Evolutionary conservation across 2,329 filamentous ascomycete genomes (phyloP), one percentile per base, ranked within the genome.

Genomic region (Dendryphion nanum): DNA sequence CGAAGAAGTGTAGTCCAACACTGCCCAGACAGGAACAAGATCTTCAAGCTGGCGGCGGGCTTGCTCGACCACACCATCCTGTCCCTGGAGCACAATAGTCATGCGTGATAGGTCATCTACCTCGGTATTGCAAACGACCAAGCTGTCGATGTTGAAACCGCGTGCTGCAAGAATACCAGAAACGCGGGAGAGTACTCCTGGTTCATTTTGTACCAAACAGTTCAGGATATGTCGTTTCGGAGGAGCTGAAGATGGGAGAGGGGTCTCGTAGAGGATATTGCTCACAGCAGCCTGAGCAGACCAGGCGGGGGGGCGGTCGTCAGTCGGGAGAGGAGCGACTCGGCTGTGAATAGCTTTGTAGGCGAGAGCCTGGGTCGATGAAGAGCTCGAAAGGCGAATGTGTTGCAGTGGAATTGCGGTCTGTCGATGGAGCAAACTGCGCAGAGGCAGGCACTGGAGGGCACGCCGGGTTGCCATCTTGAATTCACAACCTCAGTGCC

Each of bases 231-330:
- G 93, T 38, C 90, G 85, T 74, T 95, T 97, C 30, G 89, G 85
- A 6, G 93, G 91, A 17, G 83, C 83, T 56, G 77, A 77, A 12
- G 89, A 90, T 6, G 89, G 87, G 14, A 86, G 77, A 5, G 93
- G 93, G 3, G 90, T 97, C 77, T 98, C 93, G 76, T 98, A 98
- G 68, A 98, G 86, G 64, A 98, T 98, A 67, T 91, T 95, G 64
- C 89, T 95, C 51, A 98, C 93, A 51, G 93, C 93, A 14, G 93
- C 89, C 55, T 93, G 90, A 24, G 90, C 90, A 41, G 81, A 81
- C 61, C 91, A 95, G 77, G 89, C 89, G 8, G 89, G 76, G 23
- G 87, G 83, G 18, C 85, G 77, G 39, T 86, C 76, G 53, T 87
- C 81, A 50, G 81, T 83, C 38, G 88, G 86, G 37, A 95, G 86